Evolutionary conservation across 1,139 yeast species (phyloP).

Genomic region (Diutina sp.): DNA sequence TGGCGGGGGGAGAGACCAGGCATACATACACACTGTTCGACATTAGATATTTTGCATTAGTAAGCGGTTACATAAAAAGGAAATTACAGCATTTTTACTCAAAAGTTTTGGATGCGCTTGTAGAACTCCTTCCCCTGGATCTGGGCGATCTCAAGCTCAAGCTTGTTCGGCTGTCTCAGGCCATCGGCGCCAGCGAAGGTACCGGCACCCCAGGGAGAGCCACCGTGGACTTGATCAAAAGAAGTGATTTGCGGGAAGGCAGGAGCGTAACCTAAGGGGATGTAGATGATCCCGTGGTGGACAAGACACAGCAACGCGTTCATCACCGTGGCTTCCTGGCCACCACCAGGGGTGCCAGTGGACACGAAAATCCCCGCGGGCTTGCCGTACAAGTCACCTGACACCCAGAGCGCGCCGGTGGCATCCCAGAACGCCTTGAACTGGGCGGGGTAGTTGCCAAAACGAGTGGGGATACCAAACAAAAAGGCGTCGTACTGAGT

Average conservation of each 20-base stretch:
- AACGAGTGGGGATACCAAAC: slow-evolving; percentile 79
- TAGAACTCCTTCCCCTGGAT: slow-evolving; percentile 50
- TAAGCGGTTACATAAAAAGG: background rate
- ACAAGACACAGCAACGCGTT: slow-evolving; percentile 55
- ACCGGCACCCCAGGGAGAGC: slow-evolving; percentile 88
- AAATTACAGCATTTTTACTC: background rate
- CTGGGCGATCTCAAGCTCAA: slow-evolving; percentile 51
- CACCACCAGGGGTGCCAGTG: slow-evolving; percentile 79
- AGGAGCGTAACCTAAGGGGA: slow-evolving; percentile 70
- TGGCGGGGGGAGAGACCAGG: too few relatives aligned
- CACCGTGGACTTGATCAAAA: slow-evolving; percentile 66
- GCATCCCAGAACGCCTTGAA: slow-evolving; percentile 72
- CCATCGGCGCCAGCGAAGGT: slow-evolving; percentile 71
- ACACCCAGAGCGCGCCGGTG: slow-evolving; percentile 76
- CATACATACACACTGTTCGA: too few relatives aligned
- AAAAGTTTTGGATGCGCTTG: slow-evolving; percentile 14
- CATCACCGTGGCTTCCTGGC: slow-evolving; percentile 61
- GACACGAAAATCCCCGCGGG: slow-evolving; percentile 65
- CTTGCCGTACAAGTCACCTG: slow-evolving; percentile 64
- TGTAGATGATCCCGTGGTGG: slow-evolving; percentile 71
- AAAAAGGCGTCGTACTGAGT: slow-evolving; percentile 59
- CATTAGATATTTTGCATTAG: background rate
- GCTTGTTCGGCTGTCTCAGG: slow-evolving; percentile 53
- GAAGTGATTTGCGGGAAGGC: slow-evolving; percentile 45
- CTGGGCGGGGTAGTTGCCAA: slow-evolving; percentile 73